These are phyloP conservation scores for Komagataella populi DNA, from an alignment of 805 yeast genomes.

Conservation along the genomic window DNA sequence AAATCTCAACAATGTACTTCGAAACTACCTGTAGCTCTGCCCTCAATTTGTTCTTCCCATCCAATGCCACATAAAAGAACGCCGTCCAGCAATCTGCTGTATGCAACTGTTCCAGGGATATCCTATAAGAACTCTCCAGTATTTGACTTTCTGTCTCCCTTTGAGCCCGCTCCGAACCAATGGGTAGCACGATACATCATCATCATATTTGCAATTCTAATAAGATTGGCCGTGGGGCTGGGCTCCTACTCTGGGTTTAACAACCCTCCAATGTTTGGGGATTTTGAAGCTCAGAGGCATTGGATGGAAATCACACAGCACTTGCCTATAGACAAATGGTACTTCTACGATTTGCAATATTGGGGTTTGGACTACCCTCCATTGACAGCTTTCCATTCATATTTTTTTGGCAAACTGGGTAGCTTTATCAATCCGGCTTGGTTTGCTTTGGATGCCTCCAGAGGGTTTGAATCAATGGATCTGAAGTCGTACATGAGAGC, in stretches of 20 bases:
- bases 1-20: not conserved
- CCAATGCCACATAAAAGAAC: not conserved
- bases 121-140: conserved; percentile 38
- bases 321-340: conserved; percentile 71
- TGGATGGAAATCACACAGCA: conserved; percentile 89
- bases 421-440: conserved; percentile 46
- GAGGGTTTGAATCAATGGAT: conserved; percentile 59
- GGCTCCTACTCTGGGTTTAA: conserved; percentile 75
- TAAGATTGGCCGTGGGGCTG: conserved; percentile 75
- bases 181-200: conserved; percentile 82
- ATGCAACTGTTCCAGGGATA: not conserved
- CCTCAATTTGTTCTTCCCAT: not conserved
- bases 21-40: not conserved
- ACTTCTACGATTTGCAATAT: conserved; percentile 74
- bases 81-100: not conserved
- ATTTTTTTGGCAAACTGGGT: conserved; percentile 66
- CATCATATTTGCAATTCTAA: conserved; percentile 56
- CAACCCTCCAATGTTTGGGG: conserved; percentile 78
- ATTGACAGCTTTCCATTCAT: conserved; percentile 87
- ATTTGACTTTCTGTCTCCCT: conserved; percentile 65
- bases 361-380: conserved; percentile 99
- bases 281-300: conserved; percentile 95
- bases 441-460: conserved; percentile 61
- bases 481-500: conserved; percentile 78
- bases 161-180: conserved; percentile 71